Evolutionary conservation across 2,329 filamentous ascomycete genomes (phyloP).

Genomic region (Fusarium circinatum): DNA sequence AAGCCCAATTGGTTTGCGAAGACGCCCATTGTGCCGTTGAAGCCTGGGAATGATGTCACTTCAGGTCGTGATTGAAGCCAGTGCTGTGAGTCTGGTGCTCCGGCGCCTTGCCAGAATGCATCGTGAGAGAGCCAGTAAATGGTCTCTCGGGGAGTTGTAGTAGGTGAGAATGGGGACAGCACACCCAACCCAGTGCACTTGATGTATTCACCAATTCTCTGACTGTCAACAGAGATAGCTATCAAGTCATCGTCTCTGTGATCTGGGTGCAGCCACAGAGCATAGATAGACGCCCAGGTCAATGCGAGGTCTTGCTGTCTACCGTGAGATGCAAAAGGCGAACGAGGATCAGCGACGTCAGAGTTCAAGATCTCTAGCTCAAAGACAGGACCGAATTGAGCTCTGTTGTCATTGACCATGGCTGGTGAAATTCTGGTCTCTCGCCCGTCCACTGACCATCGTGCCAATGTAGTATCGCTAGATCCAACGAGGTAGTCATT

Average conservation of each 20-base stretch:
- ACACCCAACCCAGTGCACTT: conserved; percentile 18
- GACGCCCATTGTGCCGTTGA: conserved; percentile 34
- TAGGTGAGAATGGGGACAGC: conserved; percentile 1
- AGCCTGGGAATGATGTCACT: conserved; percentile 39
- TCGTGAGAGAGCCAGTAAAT: conserved; percentile 39
- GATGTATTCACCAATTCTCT: conserved; percentile 15
- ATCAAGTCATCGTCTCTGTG: conserved; percentile 18
- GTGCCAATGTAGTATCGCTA: neutral
- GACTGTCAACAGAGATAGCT: conserved; percentile 1
- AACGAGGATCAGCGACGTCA: neutral
- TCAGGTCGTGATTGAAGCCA: conserved; percentile 42
- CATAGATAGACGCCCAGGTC: conserved; percentile 22
- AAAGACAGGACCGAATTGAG: neutral
- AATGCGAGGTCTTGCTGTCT: neutral
- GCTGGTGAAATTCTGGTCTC: conserved; percentile 15
- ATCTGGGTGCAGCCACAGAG: conserved; percentile 21
- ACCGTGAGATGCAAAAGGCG: conserved; percentile 3
- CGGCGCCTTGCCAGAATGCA: conserved; percentile 42
- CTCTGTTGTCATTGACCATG: conserved; percentile 26
- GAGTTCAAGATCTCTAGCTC: conserved; percentile 17
- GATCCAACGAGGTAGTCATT: conserved; percentile 13
- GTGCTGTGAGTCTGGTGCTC: conserved; percentile 40
- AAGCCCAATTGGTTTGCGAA: conserved; percentile 43
- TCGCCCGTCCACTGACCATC: conserved; percentile 10
- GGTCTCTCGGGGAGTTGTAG: neutral